phyloP scores from a whole-genome alignment of 768 basidiomycete species.

The Mycena alexandri region DNA sequence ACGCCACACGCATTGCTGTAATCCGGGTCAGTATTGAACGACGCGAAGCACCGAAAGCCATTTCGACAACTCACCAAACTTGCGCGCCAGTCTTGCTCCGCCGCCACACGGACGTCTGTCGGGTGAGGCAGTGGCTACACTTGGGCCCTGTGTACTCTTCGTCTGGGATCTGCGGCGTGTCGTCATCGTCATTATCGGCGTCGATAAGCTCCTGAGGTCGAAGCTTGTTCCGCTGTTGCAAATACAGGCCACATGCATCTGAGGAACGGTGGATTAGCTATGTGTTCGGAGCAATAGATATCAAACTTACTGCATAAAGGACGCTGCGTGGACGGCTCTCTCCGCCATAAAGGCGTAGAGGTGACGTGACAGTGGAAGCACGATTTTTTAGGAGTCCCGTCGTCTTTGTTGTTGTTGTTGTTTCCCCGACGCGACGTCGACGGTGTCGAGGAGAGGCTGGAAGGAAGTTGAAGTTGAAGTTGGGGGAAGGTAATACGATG shows the following conservation, averaged over 20 bases:
- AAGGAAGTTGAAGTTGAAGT: too few species aligned
- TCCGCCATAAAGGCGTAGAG: conserved; percentile 26
- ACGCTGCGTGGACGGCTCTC: conserved; percentile 22
- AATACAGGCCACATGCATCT: conserved; percentile 30
- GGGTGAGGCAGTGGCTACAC: conserved; percentile 64
- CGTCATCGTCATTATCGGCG: conserved; percentile 18
- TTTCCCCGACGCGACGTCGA: too few species aligned
- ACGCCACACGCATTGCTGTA: conserved; percentile 61
- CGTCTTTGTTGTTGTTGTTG: too few species aligned
- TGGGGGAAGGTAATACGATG: too few species aligned
- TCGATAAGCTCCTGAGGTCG: conserved; percentile 27
- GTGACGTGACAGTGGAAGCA: conserved; percentile 29
- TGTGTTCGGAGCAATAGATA: too few species aligned
- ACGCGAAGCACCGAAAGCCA: too few species aligned
- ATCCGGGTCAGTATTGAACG: too few species aligned
- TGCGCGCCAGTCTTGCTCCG: conserved; percentile 63
- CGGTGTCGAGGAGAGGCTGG: too few species aligned
- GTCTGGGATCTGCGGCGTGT: conserved; percentile 7
- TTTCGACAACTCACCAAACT: conserved; percentile 45
- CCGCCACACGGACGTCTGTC: conserved; percentile 64
- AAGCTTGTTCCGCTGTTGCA: conserved; percentile 12
- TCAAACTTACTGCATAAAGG: not conserved
- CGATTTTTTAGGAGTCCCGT: not conserved
- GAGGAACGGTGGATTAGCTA: too few species aligned
- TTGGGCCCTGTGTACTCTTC: conserved; percentile 46